Evolutionary conservation across 257 asterid species (phyloP).

Genomic region (Haberlea rhodopensis): DNA sequence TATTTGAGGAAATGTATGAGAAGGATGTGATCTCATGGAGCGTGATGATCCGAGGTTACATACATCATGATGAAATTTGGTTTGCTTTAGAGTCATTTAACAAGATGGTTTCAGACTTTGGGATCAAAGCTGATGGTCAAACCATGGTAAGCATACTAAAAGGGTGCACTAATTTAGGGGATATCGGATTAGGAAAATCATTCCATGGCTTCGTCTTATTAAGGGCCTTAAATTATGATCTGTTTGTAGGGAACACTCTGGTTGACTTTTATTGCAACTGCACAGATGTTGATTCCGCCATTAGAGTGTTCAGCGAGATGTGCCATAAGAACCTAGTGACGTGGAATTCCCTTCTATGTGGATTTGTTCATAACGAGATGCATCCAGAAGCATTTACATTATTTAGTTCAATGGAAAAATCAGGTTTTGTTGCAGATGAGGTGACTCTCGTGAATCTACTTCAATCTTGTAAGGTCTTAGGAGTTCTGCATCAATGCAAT

Average conservation of each 20-base stretch:
- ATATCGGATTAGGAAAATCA: slow-evolving; percentile 47
- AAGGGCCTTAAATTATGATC: slow-evolving; percentile 59
- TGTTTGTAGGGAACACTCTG: slow-evolving; percentile 69
- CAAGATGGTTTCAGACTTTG: slow-evolving; percentile 45
- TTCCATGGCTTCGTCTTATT: slow-evolving; percentile 54
- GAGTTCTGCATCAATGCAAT: slow-evolving; percentile 54
- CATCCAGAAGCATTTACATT: slow-evolving; percentile 51
- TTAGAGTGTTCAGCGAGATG: slow-evolving; percentile 53
- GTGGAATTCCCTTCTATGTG: slow-evolving; percentile 78
- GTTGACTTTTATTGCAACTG: slow-evolving; percentile 83
- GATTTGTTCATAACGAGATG: slow-evolving; percentile 61
- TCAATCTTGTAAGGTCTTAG: slow-evolving; percentile 50
- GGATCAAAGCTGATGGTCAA: slow-evolving; percentile 59
- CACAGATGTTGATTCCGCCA: slow-evolving; percentile 56
- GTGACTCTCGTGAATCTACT: slow-evolving; percentile 79
- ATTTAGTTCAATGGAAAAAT: slow-evolving; percentile 51
- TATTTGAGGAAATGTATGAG: slow-evolving; percentile 63
- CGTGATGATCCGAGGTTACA: slow-evolving; percentile 62
- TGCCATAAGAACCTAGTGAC: slow-evolving; percentile 58
- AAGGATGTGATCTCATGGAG: slow-evolving; percentile 87
- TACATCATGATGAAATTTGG: slow-evolving; percentile 33
- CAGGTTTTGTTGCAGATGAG: slow-evolving; percentile 61
- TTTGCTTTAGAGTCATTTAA: slow-evolving; percentile 49
- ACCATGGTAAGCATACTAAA: slow-evolving; percentile 64
- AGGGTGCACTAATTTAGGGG: slow-evolving; percentile 56